Conservation (phyloP, 768 basidiomycete species). For the Suillus paluster region DNA sequence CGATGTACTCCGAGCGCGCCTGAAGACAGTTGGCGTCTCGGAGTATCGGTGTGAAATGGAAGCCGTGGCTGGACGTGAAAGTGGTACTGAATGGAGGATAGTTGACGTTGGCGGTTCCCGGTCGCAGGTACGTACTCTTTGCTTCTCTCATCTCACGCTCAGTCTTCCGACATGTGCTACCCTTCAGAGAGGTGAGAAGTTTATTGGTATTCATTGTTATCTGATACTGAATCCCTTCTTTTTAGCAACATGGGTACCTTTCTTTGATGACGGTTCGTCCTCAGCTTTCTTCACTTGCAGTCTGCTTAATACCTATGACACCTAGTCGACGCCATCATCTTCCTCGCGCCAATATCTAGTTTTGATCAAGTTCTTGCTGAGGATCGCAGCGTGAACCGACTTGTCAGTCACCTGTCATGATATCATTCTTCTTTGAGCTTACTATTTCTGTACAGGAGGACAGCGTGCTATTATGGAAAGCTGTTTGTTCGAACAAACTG, state of each 20-base stretch:
- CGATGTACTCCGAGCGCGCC: constrained; percentile 54
- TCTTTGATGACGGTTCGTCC: constrained; percentile 53
- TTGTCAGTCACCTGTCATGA: constrained; percentile 36
- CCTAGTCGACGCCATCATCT: constrained; percentile 54
- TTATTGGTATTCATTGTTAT: background rate
- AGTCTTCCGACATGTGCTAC: background rate
- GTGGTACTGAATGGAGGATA: constrained; percentile 58
- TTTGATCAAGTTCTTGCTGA: constrained; percentile 60
- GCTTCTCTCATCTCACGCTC: constrained; percentile 6
- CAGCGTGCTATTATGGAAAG: constrained; percentile 75
- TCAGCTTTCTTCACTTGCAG: background rate
- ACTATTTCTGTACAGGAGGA: constrained; percentile 57
- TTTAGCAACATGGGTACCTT: constrained; percentile 57
- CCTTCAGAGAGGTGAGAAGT: constrained; percentile 39
- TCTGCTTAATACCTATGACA: background rate
- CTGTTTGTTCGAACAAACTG: constrained; percentile 72
- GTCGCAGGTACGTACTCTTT: constrained; percentile 45
- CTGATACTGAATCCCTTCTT: constrained; percentile 7
- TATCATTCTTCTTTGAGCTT: background rate
- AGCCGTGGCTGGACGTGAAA: constrained; percentile 52
- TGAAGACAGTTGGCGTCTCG: constrained; percentile 74
- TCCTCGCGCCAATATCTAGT: constrained; percentile 61
- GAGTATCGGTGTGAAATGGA: constrained; percentile 87
- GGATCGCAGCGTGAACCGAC: constrained; percentile 55
- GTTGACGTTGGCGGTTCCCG: constrained; percentile 58